Base-by-base conservation (phyloP, 202 grass and related monocot species). In the Bolboschoenoplectus hybrid region DNA sequence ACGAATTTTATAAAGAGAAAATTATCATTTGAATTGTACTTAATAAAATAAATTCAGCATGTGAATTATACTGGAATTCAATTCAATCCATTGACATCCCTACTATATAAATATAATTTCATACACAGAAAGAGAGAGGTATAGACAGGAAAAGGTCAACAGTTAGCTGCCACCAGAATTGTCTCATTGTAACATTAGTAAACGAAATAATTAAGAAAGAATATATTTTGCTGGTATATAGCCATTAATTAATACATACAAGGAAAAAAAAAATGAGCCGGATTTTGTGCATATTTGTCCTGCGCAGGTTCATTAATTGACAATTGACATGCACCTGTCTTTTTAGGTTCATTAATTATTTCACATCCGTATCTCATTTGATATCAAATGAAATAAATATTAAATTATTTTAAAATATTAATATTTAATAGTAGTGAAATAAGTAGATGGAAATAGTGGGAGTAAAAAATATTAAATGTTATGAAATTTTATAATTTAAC, bases 281-380 rank as follows among this genome's bases (percentile, higher is more conserved):
- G 72, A 75, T 52, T 75, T 14, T 10, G 26, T 75, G 72, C 72
- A 51, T 52, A 10, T 75, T 75, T 75, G 46, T 75, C 47, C 46
- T 53, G 72, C 72, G 72, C 2, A 14, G 9, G n/a, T n/a, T n/a
- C n/a, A n/a, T n/a, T 70, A 26, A 0, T 26, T 26, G 26, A 26
- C 26, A 26, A 26, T 26, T 70, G 67, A 66, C 67, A 66, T 34
- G 6, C 53, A 14, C 5, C 49, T 26, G 26, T 52, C 4, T n/a
- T 9, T 3, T 1, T 71, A 0, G 41, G 41, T 16, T 40, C 20
- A 1, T 9, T 0, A 26, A 67, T 46, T 71, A 71, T 45, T 45
- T 6, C 35, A 49, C 4, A 73, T 17, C 43, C 17, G 8, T 73
- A 20, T 0, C 0, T 26, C 0, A 26, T 26, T 26, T 26, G 26